Conservation (phyloP, 2,329 filamentous ascomycete species). For the Ophiostoma piceae region DNA sequence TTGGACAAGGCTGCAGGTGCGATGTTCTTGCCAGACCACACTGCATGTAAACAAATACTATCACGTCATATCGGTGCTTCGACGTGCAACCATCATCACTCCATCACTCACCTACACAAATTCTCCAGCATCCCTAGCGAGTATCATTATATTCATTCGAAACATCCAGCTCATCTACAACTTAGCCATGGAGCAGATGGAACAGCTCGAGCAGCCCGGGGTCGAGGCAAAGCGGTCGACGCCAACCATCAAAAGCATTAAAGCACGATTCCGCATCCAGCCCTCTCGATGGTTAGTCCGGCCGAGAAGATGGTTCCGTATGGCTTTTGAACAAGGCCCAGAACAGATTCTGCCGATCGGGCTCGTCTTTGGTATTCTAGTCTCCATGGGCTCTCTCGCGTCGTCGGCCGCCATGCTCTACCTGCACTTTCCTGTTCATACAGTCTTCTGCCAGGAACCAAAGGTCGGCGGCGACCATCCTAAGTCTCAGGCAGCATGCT, state of each 20-base stretch:
- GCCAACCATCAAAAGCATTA: neutral
- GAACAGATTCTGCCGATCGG: slow-evolving; percentile 15
- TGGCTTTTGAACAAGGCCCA: neutral
- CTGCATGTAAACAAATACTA: neutral
- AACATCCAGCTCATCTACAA: neutral
- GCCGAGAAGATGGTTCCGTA: neutral
- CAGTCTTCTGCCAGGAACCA: slow-evolving; percentile 16
- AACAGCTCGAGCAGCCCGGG: neutral
- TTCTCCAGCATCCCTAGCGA: neutral
- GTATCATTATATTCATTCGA: neutral
- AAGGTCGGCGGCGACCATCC: neutral
- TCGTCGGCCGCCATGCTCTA: slow-evolving; percentile 17
- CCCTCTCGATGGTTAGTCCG: neutral
- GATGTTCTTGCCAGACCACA: neutral
- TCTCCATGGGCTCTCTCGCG: slow-evolving; percentile 15
- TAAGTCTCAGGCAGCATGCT: slow-evolving; percentile 8
- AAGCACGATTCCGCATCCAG: neutral
- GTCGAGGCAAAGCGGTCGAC: neutral
- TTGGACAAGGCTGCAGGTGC: neutral
- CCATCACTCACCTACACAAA: neutral
- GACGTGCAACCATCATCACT: neutral
- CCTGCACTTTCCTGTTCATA: slow-evolving; percentile 23
- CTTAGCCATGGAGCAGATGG: neutral
- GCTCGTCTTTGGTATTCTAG: slow-evolving; percentile 6
- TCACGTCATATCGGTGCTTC: neutral